Conservation (phyloP, 1,139 yeast genomes). For the Lodderomyces pseudojiufengensis region DNA sequence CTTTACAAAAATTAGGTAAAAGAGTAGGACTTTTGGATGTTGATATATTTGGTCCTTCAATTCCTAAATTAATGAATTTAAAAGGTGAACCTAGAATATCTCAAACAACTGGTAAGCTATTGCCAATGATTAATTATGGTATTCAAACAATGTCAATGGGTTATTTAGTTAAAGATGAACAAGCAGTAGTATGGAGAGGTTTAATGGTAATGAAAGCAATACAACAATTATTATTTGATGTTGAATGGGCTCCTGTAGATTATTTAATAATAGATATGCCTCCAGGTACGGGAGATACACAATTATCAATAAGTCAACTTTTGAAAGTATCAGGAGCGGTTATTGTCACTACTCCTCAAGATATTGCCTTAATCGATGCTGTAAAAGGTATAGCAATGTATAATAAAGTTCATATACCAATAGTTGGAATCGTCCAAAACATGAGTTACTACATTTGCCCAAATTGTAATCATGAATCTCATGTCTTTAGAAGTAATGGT, state of each 20-base stretch:
- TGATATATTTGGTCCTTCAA: constrained; percentile 81
- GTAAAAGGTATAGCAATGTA: constrained; percentile 80
- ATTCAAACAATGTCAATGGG: constrained; percentile 90
- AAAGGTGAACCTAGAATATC: constrained; percentile 65
- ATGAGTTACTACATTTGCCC: constrained; percentile 81
- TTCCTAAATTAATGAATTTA: constrained; percentile 66
- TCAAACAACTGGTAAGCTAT: constrained; percentile 44
- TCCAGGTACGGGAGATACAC: constrained; percentile 91
- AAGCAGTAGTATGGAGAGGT: constrained; percentile 85
- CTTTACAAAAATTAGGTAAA: constrained; percentile 52
- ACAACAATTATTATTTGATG: constrained; percentile 78
- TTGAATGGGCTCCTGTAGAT: constrained; percentile 73
- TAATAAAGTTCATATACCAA: constrained; percentile 67
- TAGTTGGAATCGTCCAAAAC: constrained; percentile 76
- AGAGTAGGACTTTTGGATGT: constrained; percentile 73
- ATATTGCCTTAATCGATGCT: constrained; percentile 78
- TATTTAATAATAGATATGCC: constrained; percentile 79
- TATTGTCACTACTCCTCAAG: constrained; percentile 85
- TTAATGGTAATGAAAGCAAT: constrained; percentile 84
- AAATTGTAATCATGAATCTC: constrained; percentile 68
- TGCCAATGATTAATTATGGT: constrained; percentile 77
- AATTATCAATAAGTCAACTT: constrained; percentile 75
- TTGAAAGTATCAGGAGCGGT: constrained; percentile 75
- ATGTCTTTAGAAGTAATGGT: constrained; percentile 71
- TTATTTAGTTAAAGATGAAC: constrained; percentile 61